Conservation (phyloP, 768 basidiomycete genomes). For the Tylopilus vinaceipallidus region DNA sequence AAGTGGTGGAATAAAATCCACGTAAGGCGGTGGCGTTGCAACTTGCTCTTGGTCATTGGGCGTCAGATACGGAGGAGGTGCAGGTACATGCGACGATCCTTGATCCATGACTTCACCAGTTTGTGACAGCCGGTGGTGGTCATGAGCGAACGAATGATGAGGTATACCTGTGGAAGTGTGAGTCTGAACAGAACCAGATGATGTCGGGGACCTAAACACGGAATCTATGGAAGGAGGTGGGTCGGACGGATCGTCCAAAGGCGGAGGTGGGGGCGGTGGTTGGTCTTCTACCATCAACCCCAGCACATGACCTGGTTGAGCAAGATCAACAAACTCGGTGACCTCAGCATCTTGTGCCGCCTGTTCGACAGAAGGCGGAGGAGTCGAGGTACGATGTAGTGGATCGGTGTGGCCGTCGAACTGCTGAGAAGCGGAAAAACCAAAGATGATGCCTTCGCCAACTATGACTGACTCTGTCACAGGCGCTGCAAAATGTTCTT, state of each 20-base stretch:
- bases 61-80: conserved; percentile 79
- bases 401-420: conserved; percentile 81
- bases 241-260: conserved; percentile 84
- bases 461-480: conserved; percentile 39
- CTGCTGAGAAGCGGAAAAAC: conserved; percentile 67
- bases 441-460: conserved; percentile 79
- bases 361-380: conserved; percentile 77
- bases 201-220: conserved; percentile 50
- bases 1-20: conserved; percentile 42
- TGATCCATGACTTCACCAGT: conserved; percentile 32
- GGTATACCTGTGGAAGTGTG: conserved; percentile 30
- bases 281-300: conserved; percentile 52
- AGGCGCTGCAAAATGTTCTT: conserved; percentile 38
- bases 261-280: conserved; percentile 77
- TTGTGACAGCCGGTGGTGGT: conserved; percentile 34
- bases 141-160: conserved; percentile 29
- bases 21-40: conserved; percentile 59
- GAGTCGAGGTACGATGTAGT: conserved; percentile 59
- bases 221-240: conserved; percentile 89
- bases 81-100: conserved; percentile 48
- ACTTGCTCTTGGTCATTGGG: conserved; percentile 51
- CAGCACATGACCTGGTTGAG: conserved; percentile 56
- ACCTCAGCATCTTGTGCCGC: conserved; percentile 69
- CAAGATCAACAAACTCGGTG: conserved; percentile 59
- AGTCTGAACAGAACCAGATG: conserved; percentile 15